Evolutionary conservation across 805 yeast genomes (phyloP), one percentile per base, ranked within the genome.

Genomic region (Metschnikowia bowlesiae): DNA sequence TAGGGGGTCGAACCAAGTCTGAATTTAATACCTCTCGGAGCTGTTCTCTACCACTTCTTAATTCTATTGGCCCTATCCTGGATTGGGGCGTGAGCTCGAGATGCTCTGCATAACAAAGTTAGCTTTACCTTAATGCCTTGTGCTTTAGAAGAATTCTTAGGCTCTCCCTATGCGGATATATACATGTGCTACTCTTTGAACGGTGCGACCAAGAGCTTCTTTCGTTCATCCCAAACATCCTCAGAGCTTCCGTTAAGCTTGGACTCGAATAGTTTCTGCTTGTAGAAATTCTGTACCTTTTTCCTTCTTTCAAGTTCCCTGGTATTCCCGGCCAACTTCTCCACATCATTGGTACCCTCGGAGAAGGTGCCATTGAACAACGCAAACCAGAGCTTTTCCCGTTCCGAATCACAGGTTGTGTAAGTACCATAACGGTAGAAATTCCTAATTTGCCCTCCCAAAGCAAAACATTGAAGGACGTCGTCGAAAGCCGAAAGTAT

Each of bases 371-470:
- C 78, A 64, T 86, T 79, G 47, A 75, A 73, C 41, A 91, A 58
- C 56, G 97, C 90, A 66, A 92, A 92, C 75, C 85, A 85, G 60
- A 90, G 75, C 69, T 89, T 89, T 26, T 78, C 82, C 47, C 87
- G 74, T 60, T 87, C 87, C 46, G 77, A 78, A 40, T 75, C 76
- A 67, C 98, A 92, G 53, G 81, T 72, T 46, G 84, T 82, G 59
- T 89, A 76, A 39, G 83, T 81, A 2, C 97, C 97, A 62, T 82
- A 86, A 48, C 97, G 73, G 64, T 91, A 92, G 61, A 87, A 86
- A 67, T 86, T 80, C 53, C 95, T 80, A 18, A 88, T 70, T 63
- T 91, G 97, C 0, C 97, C 97, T 3, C 96, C 97, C 2, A 91
- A 63, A 0, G 97, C 87, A 69, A 87, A 89, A 65, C 98, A 92